Evolutionary conservation across 306 rosid genomes (phyloP).

Genomic region (Lithocarpus polystachyus): DNA sequence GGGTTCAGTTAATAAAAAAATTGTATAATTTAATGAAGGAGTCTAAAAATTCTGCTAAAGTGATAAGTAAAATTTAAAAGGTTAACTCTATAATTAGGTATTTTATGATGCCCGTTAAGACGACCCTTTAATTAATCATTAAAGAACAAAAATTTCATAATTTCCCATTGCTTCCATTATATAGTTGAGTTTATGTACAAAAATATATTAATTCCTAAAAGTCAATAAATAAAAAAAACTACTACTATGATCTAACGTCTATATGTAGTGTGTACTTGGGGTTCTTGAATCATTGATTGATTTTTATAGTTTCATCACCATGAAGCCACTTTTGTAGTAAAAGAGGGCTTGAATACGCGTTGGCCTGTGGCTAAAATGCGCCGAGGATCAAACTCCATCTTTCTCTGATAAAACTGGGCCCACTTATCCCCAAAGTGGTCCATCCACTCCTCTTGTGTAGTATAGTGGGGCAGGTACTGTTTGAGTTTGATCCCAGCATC

Average conservation of each 20-base stretch:
- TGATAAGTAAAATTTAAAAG: too few species aligned
- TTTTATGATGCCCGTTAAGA: too few species aligned
- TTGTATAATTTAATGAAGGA: too few species aligned
- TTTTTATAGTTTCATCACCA: neutral
- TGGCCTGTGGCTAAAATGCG: slow-evolving; percentile 87
- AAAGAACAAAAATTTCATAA: too few species aligned
- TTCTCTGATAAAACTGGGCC: slow-evolving; percentile 54
- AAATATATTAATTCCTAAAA: too few species aligned
- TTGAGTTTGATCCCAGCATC: slow-evolving; percentile 60
- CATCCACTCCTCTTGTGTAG: slow-evolving; percentile 63
- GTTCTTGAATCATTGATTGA: neutral
- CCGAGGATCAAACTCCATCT: slow-evolving; percentile 77
- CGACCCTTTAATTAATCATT: too few species aligned
- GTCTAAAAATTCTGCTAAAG: rapidly evolving
- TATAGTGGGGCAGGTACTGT: slow-evolving; percentile 94
- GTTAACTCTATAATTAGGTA: too few species aligned
- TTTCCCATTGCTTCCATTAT: too few species aligned
- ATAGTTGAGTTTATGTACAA: too few species aligned
- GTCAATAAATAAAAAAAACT: too few species aligned
- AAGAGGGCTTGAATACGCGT: slow-evolving; percentile 53
- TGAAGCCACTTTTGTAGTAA: neutral
- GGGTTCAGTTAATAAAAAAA: too few species aligned
- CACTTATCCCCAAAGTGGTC: slow-evolving; percentile 93
- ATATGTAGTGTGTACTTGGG: neutral
- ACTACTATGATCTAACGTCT: too few species aligned